Conservation (phyloP, 2,329 filamentous ascomycete species). For the Trichoderma oligosporum region DNA sequence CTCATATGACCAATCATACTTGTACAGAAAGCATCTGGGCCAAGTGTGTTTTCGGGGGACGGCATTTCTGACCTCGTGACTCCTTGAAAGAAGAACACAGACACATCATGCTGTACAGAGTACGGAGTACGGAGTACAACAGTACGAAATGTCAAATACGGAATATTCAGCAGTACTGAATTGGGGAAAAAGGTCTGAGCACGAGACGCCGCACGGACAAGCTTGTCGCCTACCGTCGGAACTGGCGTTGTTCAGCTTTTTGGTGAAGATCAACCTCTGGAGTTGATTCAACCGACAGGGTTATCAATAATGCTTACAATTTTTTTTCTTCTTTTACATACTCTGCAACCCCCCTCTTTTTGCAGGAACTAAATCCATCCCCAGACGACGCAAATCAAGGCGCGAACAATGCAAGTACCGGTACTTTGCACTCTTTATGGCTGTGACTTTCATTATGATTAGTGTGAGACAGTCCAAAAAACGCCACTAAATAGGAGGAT, state of each 20-base stretch:
- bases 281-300: not conserved
- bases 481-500: not conserved
- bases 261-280: not conserved
- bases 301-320: not conserved
- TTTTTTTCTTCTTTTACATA: not conserved
- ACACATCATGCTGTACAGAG: not conserved
- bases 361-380: not conserved
- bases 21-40: not conserved
- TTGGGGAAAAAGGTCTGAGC: too few species aligned
- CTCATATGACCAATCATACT: not conserved
- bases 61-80: not conserved
- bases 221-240: not conserved
- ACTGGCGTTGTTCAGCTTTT: too few species aligned
- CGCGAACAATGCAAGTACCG: not conserved
- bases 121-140: not conserved
- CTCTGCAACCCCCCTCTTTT: not conserved
- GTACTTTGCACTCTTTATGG: not conserved
- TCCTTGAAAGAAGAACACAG: too few species aligned
- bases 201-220: not conserved
- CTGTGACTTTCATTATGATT: not conserved
- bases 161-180: too few species aligned
- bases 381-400: not conserved
- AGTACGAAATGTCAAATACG: not conserved
- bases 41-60: not conserved
- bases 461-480: not conserved